Conservation (phyloP, 495 filamentous ascomycete species). For the Podospora comata region DNA sequence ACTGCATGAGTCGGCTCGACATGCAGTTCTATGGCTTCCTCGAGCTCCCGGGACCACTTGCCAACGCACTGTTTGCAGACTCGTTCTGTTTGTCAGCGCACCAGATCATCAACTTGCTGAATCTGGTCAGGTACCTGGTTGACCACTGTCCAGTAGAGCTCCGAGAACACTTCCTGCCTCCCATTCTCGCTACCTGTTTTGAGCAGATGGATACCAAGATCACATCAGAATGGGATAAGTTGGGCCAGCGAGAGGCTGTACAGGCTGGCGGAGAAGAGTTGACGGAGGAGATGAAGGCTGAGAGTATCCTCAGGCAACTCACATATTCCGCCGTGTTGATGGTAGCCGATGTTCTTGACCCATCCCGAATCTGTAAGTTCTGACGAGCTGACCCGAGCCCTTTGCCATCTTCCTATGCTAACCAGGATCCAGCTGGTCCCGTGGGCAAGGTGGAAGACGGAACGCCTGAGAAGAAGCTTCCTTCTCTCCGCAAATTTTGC, state of each 20-base stretch:
- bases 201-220: slow-evolving; percentile 83
- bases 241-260: slow-evolving; percentile 53
- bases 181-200: slow-evolving; percentile 78
- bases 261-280: slow-evolving; percentile 62
- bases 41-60: slow-evolving; percentile 79
- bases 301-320: slow-evolving; percentile 91
- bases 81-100: slow-evolving; percentile 84
- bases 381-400: background rate
- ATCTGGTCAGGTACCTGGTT: slow-evolving; percentile 79
- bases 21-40: slow-evolving; percentile 84
- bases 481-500: slow-evolving; percentile 72
- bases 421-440: slow-evolving; percentile 6
- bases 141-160: slow-evolving; percentile 82
- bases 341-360: slow-evolving; percentile 82
- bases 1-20: slow-evolving; percentile 84
- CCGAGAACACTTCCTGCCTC: slow-evolving; percentile 78
- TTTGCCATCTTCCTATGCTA: slow-evolving; percentile 15
- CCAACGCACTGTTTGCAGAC: slow-evolving; percentile 79
- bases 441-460: slow-evolving; percentile 8
- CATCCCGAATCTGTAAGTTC: slow-evolving; percentile 54
- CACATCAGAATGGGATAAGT: slow-evolving; percentile 77
- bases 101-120: slow-evolving; percentile 85
- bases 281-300: slow-evolving; percentile 94
- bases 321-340: slow-evolving; percentile 89
- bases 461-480: slow-evolving; percentile 27